Evolutionary conservation across 108 stramenopile genomes (phyloP).

Genomic region (Cylindrotheca fusiformis): DNA sequence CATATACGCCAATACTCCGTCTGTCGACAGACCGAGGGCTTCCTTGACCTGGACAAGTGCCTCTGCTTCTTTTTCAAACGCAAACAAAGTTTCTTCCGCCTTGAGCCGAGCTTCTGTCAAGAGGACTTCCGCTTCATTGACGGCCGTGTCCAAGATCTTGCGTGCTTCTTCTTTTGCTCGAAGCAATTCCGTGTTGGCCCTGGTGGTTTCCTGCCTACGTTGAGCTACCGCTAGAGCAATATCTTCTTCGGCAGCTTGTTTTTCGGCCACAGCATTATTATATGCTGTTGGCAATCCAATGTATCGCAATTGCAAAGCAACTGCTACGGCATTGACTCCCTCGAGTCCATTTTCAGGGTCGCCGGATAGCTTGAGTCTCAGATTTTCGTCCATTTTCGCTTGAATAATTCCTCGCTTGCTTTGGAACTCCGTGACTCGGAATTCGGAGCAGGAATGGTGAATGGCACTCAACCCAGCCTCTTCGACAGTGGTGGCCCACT

Average conservation of each 20-base stretch:
- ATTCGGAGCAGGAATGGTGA: conserved; percentile 44
- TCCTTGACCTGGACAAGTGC: conserved; percentile 32
- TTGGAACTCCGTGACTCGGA: conserved; percentile 26
- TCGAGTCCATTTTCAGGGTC: conserved; percentile 4
- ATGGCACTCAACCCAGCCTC: conserved; percentile 34
- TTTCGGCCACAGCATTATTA: conserved; percentile 35
- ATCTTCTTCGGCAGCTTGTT: conserved; percentile 53
- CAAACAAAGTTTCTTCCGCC: conserved; percentile 42
- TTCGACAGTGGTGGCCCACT: conserved; percentile 37
- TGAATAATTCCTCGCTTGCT: conserved; percentile 41
- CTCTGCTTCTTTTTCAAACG: conserved; percentile 45
- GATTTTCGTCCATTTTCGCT: conserved; percentile 27
- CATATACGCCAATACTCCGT: conserved; percentile 48
- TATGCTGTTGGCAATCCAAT: conserved; percentile 37
- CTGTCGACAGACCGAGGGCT: conserved; percentile 31
- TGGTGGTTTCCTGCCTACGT: conserved; percentile 44
- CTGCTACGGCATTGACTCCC: conserved; percentile 34
- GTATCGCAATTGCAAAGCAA: conserved; percentile 41
- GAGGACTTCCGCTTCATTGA: conserved; percentile 37
- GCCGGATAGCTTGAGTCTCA: conserved; percentile 35
- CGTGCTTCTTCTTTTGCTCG: conserved; percentile 37
- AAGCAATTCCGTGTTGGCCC: conserved; percentile 40
- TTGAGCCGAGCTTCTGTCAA: conserved; percentile 42
- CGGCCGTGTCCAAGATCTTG: conserved; percentile 41
- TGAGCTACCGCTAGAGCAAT: conserved; percentile 42